A percentile compares a stretch with the other conserved stretches of the same genome.
Evolutionary conservation across 768 basidiomycete species (phyloP).

Genomic region (Trametes punicea): DNA sequence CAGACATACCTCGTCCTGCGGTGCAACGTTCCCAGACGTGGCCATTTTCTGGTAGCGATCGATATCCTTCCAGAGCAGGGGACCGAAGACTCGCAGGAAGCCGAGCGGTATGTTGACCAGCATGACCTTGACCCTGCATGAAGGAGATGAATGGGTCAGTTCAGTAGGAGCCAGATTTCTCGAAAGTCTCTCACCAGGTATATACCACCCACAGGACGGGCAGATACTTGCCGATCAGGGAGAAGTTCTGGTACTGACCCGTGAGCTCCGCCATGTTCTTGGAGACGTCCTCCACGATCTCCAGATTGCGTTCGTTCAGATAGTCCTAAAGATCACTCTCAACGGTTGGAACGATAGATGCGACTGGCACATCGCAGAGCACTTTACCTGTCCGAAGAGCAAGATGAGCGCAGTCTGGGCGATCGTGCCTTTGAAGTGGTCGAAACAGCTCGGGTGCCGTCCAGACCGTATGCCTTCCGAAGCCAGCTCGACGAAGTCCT

Average conservation of each 20-base stretch:
- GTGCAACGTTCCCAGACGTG: slow-evolving; percentile 4
- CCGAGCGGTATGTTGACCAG: slow-evolving; percentile 21
- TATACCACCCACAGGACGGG: slow-evolving; percentile 26
- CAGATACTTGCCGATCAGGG: slow-evolving; percentile 26
- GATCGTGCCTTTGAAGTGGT: slow-evolving; percentile 29
- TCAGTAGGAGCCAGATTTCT: neutral
- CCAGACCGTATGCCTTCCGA: slow-evolving; percentile 5
- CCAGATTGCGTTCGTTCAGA: slow-evolving; percentile 26
- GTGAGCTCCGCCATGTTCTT: slow-evolving; percentile 29
- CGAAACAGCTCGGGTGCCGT: slow-evolving; percentile 26
- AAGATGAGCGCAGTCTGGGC: slow-evolving; percentile 32
- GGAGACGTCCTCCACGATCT: slow-evolving; percentile 27
- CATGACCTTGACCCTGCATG: slow-evolving; percentile 21
- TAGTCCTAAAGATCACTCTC: slow-evolving; percentile 21
- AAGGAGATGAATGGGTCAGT: too few relatives aligned
- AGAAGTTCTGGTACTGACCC: slow-evolving; percentile 32
- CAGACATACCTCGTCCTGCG: slow-evolving; percentile 13
- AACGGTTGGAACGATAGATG: slow-evolving; percentile 5
- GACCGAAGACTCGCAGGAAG: slow-evolving; percentile 20
- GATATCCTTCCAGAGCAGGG: slow-evolving; percentile 18
- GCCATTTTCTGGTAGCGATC: slow-evolving; percentile 18
- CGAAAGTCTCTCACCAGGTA: slow-evolving; percentile 22
- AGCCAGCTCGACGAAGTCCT: slow-evolving; percentile 16
- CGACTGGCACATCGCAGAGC: neutral
- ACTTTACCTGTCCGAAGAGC: slow-evolving; percentile 30